A percentile compares a stretch with the other conserved stretches of the same genome.
These are phyloP conservation scores for Cordyceps sp. DNA, from an alignment of 2,329 filamentous ascomycete species.

Conservation along the genomic window DNA sequence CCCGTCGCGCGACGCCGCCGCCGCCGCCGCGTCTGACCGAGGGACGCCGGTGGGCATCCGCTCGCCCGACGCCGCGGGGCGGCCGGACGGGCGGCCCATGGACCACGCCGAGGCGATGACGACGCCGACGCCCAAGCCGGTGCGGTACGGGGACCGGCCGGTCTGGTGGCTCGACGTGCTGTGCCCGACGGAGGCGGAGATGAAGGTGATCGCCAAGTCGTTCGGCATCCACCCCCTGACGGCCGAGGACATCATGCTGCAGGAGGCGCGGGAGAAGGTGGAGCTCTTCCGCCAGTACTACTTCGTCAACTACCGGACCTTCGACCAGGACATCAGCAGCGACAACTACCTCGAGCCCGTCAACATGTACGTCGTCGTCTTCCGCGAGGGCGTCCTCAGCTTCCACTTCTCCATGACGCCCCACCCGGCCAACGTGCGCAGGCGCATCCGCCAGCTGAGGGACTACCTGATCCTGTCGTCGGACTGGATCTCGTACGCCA, in stretches of 20 bases:
- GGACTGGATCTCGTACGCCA: constrained; percentile 96
- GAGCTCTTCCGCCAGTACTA: constrained; percentile 97
- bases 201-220: constrained; percentile 81
- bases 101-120: too few relatives aligned
- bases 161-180: constrained; percentile 96
- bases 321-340: constrained; percentile 83
- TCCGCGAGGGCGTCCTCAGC: constrained; percentile 84
- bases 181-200: constrained; percentile 81
- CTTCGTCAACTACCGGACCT: constrained; percentile 95
- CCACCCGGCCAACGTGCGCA: constrained; percentile 87
- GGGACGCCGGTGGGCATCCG: constrained; percentile 30
- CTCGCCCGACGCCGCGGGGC: constrained; percentile 14
- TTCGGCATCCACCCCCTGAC: constrained; percentile 95
- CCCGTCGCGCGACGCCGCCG: constrained; percentile 11
- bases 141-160: constrained; percentile 62
- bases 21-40: constrained; percentile 19
- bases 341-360: constrained; percentile 88
- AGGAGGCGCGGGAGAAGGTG: constrained; percentile 94
- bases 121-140: constrained; percentile 20
- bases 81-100: constrained; percentile 3
- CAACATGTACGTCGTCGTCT: constrained; percentile 95
- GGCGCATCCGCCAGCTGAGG: constrained; percentile 79
- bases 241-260: constrained; percentile 90
- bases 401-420: constrained; percentile 97
- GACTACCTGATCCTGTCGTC: constrained; percentile 87